Conservation (phyloP, 2,329 filamentous ascomycete genomes). For the Falciphora oryzae region DNA sequence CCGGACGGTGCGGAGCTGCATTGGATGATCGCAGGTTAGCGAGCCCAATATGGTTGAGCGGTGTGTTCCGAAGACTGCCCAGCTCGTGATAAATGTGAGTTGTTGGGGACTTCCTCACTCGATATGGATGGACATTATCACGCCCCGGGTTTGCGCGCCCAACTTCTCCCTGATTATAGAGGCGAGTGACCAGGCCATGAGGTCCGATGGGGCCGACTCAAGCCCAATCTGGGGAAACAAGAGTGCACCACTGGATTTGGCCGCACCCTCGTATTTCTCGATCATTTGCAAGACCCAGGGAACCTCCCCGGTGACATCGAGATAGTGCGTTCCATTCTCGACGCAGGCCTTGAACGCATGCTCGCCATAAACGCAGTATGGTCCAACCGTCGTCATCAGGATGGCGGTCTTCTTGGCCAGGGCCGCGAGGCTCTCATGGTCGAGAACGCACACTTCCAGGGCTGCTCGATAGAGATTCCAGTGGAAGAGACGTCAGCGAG, state of each 20-base stretch:
- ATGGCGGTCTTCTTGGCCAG: conserved; percentile 52
- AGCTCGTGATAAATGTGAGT: no score
- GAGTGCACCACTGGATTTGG: conserved; percentile 48
- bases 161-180: conserved; percentile 44
- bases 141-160: conserved; percentile 44
- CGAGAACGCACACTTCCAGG: conserved; percentile 47
- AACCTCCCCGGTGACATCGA: conserved; percentile 57
- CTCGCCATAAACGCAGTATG: conserved; percentile 52
- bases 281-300: conserved; percentile 56
- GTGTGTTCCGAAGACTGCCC: no score
- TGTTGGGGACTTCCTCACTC: not conserved
- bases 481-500: not conserved
- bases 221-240: conserved; percentile 57
- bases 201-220: conserved; percentile 57
- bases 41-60: not conserved
- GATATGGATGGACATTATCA: conserved; percentile 42
- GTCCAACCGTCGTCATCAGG: conserved; percentile 54
- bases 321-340: conserved; percentile 57
- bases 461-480: conserved; percentile 22
- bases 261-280: conserved; percentile 47
- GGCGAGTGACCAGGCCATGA: conserved; percentile 49
- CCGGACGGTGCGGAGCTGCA: conserved; percentile 49
- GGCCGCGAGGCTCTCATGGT: conserved; percentile 37
- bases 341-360: conserved; percentile 56
- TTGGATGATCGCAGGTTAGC: not conserved